A percentile compares a stretch with the other conserved stretches of the same genome.
Evolutionary conservation across 23 red algal species (phyloP).

Genomic region (Cyanidium caldarium): DNA sequence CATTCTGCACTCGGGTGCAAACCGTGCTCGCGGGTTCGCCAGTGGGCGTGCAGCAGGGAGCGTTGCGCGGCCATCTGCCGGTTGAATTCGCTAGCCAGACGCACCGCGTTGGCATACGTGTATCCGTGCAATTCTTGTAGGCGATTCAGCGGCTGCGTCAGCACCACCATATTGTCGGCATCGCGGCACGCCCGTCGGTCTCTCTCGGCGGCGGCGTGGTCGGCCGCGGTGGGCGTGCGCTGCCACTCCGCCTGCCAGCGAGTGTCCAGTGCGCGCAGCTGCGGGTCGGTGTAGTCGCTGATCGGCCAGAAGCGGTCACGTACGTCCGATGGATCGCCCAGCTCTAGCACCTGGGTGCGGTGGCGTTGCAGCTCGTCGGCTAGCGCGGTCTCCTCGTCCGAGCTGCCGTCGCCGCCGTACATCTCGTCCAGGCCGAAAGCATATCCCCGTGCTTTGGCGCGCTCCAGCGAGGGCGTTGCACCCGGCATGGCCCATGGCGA

Average conservation of each 20-base stretch:
- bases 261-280: not conserved
- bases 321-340: not conserved
- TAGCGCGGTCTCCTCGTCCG: not conserved
- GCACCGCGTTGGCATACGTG: not conserved
- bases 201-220: too few relatives aligned
- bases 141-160: not conserved
- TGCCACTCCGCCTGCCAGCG: not conserved
- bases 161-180: not conserved
- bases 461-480: too few relatives aligned
- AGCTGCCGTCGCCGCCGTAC: not conserved
- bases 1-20: too few relatives aligned
- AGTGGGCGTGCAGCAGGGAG: too few relatives aligned
- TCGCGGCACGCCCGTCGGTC: too few relatives aligned
- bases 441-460: not conserved
- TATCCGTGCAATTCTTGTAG: not conserved
- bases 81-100: not conserved
- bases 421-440: not conserved
- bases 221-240: not conserved
- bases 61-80: not conserved
- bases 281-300: not conserved
- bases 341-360: not conserved
- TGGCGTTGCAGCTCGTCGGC: not conserved
- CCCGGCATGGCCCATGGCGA: too few relatives aligned
- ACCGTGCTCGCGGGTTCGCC: too few relatives aligned
- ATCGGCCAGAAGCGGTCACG: constrained; percentile 1